Conservation (phyloP, 768 basidiomycete genomes). For the Hericium coralloides region DNA sequence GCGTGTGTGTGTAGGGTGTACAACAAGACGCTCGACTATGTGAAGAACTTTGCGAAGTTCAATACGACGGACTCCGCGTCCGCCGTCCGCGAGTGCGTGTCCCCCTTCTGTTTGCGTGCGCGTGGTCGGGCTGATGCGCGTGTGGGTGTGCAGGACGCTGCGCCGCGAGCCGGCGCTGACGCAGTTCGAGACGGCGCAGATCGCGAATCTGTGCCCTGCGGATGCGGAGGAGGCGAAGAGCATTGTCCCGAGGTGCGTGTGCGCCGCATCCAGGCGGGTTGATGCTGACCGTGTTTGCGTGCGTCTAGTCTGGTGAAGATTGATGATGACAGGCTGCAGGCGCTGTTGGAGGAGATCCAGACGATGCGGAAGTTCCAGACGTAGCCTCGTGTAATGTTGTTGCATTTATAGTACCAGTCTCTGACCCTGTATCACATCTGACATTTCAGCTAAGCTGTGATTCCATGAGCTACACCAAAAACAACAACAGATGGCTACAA, state of each 20-base stretch:
- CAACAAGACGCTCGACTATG: slow-evolving; percentile 89
- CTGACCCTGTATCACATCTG: not conserved
- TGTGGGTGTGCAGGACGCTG: slow-evolving; percentile 47
- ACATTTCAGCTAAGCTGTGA: not conserved
- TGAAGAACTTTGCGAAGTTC: slow-evolving; percentile 87
- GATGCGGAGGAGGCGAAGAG: slow-evolving; percentile 89
- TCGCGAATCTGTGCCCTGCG: slow-evolving; percentile 84
- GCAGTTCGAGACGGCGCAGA: slow-evolving; percentile 88
- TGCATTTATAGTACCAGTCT: not conserved
- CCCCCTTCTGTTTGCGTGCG: not conserved
- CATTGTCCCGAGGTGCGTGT: slow-evolving; percentile 69
- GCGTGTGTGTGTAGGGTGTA: slow-evolving; percentile 53
- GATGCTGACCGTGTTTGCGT: not conserved
- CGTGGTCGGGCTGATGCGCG: not conserved
- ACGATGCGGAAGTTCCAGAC: slow-evolving; percentile 87
- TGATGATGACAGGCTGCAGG: slow-evolving; percentile 80
- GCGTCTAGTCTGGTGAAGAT: slow-evolving; percentile 65
- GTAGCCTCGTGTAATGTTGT: slow-evolving; percentile 17
- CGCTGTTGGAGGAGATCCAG: slow-evolving; percentile 79
- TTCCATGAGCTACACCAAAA: not conserved
- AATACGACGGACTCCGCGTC: slow-evolving; percentile 76
- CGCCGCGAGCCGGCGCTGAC: slow-evolving; percentile 73
- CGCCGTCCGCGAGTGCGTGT: slow-evolving; percentile 51
- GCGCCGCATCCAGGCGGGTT: not conserved
- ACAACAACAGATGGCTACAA: not conserved